Evolutionary conservation across 2,329 filamentous ascomycete genomes (phyloP).

Genomic region (Thielaviopsis punctulata): DNA sequence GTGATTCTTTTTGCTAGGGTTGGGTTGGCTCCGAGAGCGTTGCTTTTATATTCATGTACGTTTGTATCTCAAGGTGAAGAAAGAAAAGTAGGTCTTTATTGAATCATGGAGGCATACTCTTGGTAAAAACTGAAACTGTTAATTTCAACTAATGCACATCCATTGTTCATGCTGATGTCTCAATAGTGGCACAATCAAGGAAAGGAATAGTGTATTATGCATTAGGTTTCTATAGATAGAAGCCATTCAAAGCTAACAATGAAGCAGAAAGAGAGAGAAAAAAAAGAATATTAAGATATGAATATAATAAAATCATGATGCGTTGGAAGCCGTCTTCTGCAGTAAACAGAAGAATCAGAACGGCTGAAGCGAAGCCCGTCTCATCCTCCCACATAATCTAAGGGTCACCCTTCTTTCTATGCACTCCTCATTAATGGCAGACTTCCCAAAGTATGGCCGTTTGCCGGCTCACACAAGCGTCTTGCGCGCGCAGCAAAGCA

Average conservation of each 20-base stretch:
- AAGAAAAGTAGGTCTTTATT: no score
- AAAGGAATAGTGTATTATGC: no score
- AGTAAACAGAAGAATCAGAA: background rate
- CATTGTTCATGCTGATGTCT: no score
- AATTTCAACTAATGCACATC: no score
- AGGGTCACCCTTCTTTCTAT: background rate
- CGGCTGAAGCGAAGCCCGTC: no score
- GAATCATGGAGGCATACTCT: no score
- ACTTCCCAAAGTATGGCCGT: background rate
- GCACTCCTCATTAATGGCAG: background rate
- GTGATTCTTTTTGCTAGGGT: background rate
- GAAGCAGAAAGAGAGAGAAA: constrained; percentile 6
- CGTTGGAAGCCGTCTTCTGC: background rate
- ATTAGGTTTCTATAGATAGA: no score
- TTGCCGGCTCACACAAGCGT: background rate
- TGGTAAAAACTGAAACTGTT: no score
- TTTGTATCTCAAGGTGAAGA: constrained; percentile 7
- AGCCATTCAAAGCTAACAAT: constrained; percentile 11
- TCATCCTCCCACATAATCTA: background rate
- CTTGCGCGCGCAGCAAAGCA: background rate
- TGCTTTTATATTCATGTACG: background rate
- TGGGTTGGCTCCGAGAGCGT: no score
- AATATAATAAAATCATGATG: constrained; percentile 1
- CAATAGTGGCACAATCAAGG: no score
- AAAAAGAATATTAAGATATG: background rate